Evolutionary conservation across 2,329 filamentous ascomycete genomes (phyloP), one percentile per base, ranked within the genome.

Genomic region (Ophiostoma pallidulum): DNA sequence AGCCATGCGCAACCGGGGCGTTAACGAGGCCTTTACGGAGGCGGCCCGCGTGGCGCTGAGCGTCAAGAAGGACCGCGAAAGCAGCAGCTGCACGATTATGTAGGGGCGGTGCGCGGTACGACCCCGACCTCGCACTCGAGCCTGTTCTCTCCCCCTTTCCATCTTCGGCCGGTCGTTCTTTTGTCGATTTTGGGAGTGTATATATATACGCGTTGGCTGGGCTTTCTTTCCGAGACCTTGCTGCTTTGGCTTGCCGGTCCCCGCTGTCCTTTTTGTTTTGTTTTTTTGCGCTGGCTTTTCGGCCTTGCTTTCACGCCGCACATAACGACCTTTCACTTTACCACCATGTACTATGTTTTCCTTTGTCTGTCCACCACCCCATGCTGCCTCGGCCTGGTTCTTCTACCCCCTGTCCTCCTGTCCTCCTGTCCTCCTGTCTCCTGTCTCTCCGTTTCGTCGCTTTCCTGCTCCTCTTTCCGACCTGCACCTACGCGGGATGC

Each of bases 11-110:
- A 98, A 98, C 68, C 80, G 92, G 43, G 92, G 92, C 52, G 94
- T 98, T 61, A 96, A 97, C 67, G 92, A 98, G 68, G 92, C 92
- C 37, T 98, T 98, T 62, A 97, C 92, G 35, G 92, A 98, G 71
- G 92, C 92, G 35, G 91, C 92, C 20, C 84, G 94, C 60, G 92
- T 98, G 31, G 92, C 92, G 13, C 73, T 98, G 48, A 80, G 78
- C 56, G 79, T 84, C 49, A 82, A 77, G 67, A 77, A 79, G 58
- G 78, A 78, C 51, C 74, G 77, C 57, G 78, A 82, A 52, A 75
- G 79, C 50, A 70, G 69, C 53, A 79, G 77, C 60, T 83, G 79
- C 62, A 60, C 61, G 51, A 62, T 83, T 52, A 82, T 83, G 79
- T 83, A 41, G 36, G 38, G 22, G 26, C 39, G 31, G 14, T 6